Percentiles rank a stretch among this genome's conserved stretches.
phyloP scores from a whole-genome alignment of 1,284 basidiomycete species.

The Ceratobasidium sp. region DNA sequence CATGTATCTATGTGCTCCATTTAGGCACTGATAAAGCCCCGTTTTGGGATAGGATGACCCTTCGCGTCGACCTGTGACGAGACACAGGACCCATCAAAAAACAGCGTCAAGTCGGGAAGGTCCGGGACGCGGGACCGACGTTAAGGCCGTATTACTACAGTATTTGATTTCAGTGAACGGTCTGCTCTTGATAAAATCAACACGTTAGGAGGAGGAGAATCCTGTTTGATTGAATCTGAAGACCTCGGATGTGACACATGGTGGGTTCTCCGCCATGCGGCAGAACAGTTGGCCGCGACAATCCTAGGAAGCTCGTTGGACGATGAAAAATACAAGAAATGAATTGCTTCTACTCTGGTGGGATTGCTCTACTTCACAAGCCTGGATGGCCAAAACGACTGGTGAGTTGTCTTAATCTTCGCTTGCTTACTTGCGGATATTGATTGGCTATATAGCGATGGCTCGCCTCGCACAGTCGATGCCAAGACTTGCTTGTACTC shows the following conservation, averaged over 20 bases:
- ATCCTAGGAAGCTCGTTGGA: slow-evolving; percentile 14
- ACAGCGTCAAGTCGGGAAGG: too few species aligned
- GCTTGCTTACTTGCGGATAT: neutral
- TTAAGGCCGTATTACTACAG: too few species aligned
- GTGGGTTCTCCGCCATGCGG: slow-evolving; percentile 12
- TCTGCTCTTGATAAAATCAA: slow-evolving; percentile 31
- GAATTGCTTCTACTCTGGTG: slow-evolving; percentile 12
- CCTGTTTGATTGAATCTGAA: neutral
- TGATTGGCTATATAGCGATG: neutral
- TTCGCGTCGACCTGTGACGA: too few species aligned
- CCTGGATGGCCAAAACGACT: slow-evolving; percentile 7
- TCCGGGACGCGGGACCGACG: too few species aligned
- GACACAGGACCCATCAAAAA: too few species aligned
- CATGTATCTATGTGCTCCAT: too few species aligned
- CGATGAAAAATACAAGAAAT: slow-evolving; percentile 9
- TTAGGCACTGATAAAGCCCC: too few species aligned
- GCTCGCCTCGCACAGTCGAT: neutral
- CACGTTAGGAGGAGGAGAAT: neutral
- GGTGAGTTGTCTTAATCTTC: neutral
- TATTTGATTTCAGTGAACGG: slow-evolving; percentile 5
- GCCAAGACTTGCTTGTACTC: slow-evolving; percentile 26
- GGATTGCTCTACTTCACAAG: slow-evolving; percentile 31
- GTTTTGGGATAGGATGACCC: too few species aligned
- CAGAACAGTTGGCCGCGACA: slow-evolving; percentile 20
- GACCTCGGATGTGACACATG: slow-evolving; percentile 11